Percentiles rank a stretch among this genome's conserved stretches.
Evolutionary conservation across 1,284 basidiomycete species (phyloP).

Genomic region (Ustilago xerochloae): DNA sequence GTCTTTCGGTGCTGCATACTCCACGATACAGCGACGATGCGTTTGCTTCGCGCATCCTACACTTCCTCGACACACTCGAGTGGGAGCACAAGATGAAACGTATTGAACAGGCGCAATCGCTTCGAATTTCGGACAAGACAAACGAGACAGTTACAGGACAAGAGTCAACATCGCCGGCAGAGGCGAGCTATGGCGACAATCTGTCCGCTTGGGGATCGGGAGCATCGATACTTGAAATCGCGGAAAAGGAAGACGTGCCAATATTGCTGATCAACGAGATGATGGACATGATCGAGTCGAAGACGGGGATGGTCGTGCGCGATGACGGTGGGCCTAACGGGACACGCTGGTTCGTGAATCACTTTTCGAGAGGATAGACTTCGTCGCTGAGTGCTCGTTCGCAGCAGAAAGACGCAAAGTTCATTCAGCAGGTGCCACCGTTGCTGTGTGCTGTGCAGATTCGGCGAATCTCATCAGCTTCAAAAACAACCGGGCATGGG

Average conservation of each 20-base stretch:
- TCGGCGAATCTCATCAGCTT: too few relatives aligned
- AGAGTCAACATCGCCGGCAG: constrained; percentile 8
- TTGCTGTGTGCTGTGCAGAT: too few relatives aligned
- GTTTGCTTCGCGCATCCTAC: constrained; percentile 51
- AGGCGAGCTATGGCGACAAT: constrained; percentile 37
- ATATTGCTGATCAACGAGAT: constrained; percentile 58
- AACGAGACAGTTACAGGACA: neutral
- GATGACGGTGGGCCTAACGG: constrained; percentile 57
- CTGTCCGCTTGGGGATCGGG: constrained; percentile 39
- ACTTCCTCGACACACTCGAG: constrained; percentile 45
- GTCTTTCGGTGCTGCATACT: constrained; percentile 84
- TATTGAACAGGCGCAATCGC: constrained; percentile 39
- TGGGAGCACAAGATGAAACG: constrained; percentile 42
- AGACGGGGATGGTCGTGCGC: constrained; percentile 51
- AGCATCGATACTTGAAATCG: constrained; percentile 57
- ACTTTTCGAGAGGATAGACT: constrained; percentile 28
- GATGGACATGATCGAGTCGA: constrained; percentile 54
- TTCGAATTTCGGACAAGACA: constrained; percentile 19
- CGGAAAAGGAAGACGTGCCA: constrained; percentile 51
- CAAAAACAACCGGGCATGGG: too few relatives aligned
- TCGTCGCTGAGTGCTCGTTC: neutral
- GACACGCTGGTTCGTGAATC: constrained; percentile 58
- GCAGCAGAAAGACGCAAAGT: neutral
- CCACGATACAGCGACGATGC: constrained; percentile 71
- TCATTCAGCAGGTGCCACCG: too few relatives aligned